Percentiles rank a stretch among this genome's conserved stretches.
Conservation (phyloP, 345 rosid genomes). For the Angophora floribunda region DNA sequence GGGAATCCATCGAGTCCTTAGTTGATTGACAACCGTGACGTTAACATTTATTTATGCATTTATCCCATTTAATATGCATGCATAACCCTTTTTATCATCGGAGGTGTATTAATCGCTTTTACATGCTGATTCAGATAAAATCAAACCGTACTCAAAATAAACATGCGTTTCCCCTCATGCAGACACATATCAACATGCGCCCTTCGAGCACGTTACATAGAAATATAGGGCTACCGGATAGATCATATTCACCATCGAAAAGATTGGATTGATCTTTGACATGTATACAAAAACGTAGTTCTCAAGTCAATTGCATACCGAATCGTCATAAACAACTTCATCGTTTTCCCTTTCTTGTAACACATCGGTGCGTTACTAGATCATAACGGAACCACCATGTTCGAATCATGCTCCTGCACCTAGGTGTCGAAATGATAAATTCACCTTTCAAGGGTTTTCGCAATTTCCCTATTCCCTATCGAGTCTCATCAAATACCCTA, state of each 20-base stretch:
- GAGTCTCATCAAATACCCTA: rapidly evolving
- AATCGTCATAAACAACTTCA: background rate
- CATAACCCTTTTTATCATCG: background rate
- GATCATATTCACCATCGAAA: background rate
- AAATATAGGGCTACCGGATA: background rate
- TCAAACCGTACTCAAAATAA: background rate
- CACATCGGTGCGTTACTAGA: background rate
- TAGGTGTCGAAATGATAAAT: background rate
- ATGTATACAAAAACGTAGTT: too few relatives aligned
- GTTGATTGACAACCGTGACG: background rate
- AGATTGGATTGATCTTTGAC: background rate
- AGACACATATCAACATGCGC: background rate
- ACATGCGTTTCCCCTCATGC: background rate
- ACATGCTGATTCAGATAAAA: background rate
- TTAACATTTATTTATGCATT: background rate
- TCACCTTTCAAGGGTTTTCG: background rate
- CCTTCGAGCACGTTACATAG: background rate
- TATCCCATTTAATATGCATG: background rate
- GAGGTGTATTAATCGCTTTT: background rate
- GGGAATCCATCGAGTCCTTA: background rate
- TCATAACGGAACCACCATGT: rapidly evolving
- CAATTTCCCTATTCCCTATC: background rate
- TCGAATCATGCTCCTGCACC: rapidly evolving
- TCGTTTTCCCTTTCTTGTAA: background rate
- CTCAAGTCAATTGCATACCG: background rate